Evolutionary conservation across 176 grass and related monocot genomes (phyloP), one percentile per base, ranked within the genome.

Genomic region (Oryza punctata): DNA sequence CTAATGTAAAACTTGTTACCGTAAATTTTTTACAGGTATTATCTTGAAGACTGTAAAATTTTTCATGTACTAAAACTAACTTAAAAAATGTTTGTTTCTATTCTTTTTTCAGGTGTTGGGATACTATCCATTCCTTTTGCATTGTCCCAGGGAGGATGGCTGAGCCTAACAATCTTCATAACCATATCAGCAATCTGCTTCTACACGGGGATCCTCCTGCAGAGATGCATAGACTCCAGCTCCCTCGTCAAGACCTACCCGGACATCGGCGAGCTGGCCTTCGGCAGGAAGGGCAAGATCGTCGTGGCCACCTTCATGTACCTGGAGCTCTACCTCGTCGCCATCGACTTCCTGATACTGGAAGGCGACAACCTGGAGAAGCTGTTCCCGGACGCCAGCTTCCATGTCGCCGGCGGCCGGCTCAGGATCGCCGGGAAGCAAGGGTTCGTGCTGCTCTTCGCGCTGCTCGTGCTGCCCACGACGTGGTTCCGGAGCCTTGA

Each of bases 351-450:
- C 85, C 78, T 97, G 85, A 97, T 97, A 82, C 67, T 97, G 18
- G 94, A 97, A 90, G 94, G 94, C 30, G 94, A 97, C 84, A 97
- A 94, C 72, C 70, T 97, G 79, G 90, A 97, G 67, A 97, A 97
- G 68, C 78, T 97, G 67, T 97, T 97, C 84, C 94, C 92, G 19
- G 70, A 67, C 7, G 71, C 64, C 12, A 80, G 70, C 70, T 90
- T 97, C 41, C 73, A 92, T 87, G 44, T 92, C 37, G 52, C 76
- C 6, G 67, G n/a, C n/a, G n/a, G n/a, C n/a, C n/a, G 79, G 3
- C 66, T 94, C 43, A 90, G 80, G 77, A 82, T 94, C 46, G 88
- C 87, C 90, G 84, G 94, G 26, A 97, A 90, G 80, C 92, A 92
- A 90, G 91, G 81, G 24, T 97, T 97, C 54, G 90, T 94, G 46